Base-by-base conservation (phyloP, 768 basidiomycete genomes). In the Megacollybia marginata region DNA sequence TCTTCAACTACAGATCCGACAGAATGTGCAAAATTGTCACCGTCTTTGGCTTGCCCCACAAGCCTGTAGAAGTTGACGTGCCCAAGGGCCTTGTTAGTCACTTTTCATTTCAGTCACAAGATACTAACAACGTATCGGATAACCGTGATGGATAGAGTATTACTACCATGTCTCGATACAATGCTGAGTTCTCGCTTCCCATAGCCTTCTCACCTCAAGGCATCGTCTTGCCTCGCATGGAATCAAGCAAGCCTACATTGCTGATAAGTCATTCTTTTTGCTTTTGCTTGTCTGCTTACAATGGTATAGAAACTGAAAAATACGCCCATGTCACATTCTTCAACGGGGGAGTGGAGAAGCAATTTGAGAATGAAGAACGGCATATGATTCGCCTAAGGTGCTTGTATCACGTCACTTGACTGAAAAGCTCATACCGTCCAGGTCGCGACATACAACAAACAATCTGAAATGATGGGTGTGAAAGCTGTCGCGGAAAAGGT, bases 1-100 rank as follows among this genome's bases (percentile, higher is more conserved):
- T 89, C 71, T 97, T 95, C 83, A 97, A 97, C 73, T 96, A 97
- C n/a, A n/a, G n/a, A n/a, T n/a, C n/a, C n/a, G n/a, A n/a, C n/a
- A n/a, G n/a, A n/a, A n/a, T n/a, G n/a, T n/a, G n/a, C n/a, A n/a
- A n/a, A n/a, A n/a, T n/a, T n/a, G n/a, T n/a, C n/a, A n/a, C n/a
- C n/a, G n/a, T 67, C 85, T 78, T 96, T 48, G 93, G 92, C 16
- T 65, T 83, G 4, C 80, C 82, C 3, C 83, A 89, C 56, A 91
- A 88, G 65, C 90, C 91, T 1, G 79, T 92, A 65, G 90, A 94
- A 45, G 79, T 90, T 33, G 74, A 79, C 28, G 68, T 95, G 15
- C 93, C 93, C 4, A 82, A 84, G 57, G 75, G 88, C 58, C 75
- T 97, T 12, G 90, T 90, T 60, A 46, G 85, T 67, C 35, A 10